Conservation (phyloP, 768 basidiomycete genomes). For the Bullera alba region DNA sequence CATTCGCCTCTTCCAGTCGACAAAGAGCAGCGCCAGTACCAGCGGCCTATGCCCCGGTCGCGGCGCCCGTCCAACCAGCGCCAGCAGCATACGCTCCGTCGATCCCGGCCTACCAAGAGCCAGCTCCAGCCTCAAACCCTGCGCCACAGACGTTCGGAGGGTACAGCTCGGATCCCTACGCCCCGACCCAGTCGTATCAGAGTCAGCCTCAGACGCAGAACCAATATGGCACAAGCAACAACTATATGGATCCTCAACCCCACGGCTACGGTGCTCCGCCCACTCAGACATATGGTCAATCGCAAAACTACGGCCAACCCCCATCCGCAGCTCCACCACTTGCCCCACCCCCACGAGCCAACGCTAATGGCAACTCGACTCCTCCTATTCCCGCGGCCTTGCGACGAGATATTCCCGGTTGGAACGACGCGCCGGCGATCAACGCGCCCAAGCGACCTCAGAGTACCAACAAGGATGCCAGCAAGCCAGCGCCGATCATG, state of each 20-base stretch:
- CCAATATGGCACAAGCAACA: slow-evolving; percentile 18
- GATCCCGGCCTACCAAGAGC: slow-evolving; percentile 3
- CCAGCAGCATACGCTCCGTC: slow-evolving; percentile 5
- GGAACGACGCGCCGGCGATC: slow-evolving; percentile 79
- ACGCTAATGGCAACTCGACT: slow-evolving; percentile 47
- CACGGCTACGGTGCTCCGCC: slow-evolving; percentile 17
- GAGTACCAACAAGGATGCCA: slow-evolving; percentile 51
- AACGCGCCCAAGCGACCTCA: slow-evolving; percentile 50
- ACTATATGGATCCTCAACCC: slow-evolving; percentile 29
- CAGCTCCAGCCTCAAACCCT: slow-evolving; percentile 2
- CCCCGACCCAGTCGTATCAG: slow-evolving; percentile 3
- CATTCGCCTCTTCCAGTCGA: not conserved
- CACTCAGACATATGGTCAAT: slow-evolving; percentile 7
- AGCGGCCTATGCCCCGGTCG: not conserved
- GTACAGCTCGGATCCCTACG: slow-evolving; percentile 9
- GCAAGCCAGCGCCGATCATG: slow-evolving; percentile 67
- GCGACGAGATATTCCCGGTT: slow-evolving; percentile 64
- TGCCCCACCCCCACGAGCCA: slow-evolving; percentile 48
- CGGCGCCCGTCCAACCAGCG: slow-evolving; percentile 4
- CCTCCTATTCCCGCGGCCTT: slow-evolving; percentile 56
- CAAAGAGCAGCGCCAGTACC: not conserved
- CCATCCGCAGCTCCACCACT: slow-evolving; percentile 30
- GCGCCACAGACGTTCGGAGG: not conserved
- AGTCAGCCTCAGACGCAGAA: slow-evolving; percentile 1
- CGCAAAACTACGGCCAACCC: slow-evolving; percentile 6